Evolutionary conservation across 257 asterid species (phyloP), one percentile per base, ranked within the genome.

Genomic region (Coffea eugenioides): DNA sequence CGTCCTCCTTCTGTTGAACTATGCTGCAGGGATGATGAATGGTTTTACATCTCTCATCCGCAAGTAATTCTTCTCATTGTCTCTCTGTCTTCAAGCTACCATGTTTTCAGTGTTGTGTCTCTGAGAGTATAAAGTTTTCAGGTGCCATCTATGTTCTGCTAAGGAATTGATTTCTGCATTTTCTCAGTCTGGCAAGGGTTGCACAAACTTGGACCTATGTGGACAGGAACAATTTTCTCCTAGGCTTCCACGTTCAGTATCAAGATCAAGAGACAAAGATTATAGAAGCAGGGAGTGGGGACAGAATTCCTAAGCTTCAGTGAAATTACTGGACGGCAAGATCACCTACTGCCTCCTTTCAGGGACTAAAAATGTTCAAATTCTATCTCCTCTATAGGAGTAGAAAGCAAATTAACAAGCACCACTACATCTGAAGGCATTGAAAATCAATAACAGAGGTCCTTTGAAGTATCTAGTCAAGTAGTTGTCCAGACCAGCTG

Each of bases 41-140:
- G 92, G 92, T 88, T 88, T 69, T 74, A 80, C 79, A 74, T 67
- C 48, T 81, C 81, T 85, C 92, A 88, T 77, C 84, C 85, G 90
- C 86, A 85, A 83, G 90, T 56, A 41, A 74, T 78, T 81, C 62
- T 51, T 52, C 43, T 13, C 41, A 4, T 72, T 59, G 56, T 78
- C 45, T 61, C 21, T 25, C n/a, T 77, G 68, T 34, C 18, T 5
- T 80, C 62, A 27, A 34, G 6, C 75, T 59, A 23, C 66, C 79
- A 59, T 62, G 31, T 23, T 72, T 51, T 62, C 66, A 20, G 59
- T 74, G 23, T 52, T 16, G 49, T 27, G 39, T 80, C 56, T 69
- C 74, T 54, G 77, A 74, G 77, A 41, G 57, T 69, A 78, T 21
- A 74, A 64, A 49, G 56, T 56, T 81, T 83, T 39, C 86, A 88